A percentile compares a stretch with the other conserved stretches of the same genome.
These are phyloP conservation scores for Myriosclerotinia scirpicola DNA, from an alignment of 2,329 filamentous ascomycete genomes.

Conservation along the genomic window DNA sequence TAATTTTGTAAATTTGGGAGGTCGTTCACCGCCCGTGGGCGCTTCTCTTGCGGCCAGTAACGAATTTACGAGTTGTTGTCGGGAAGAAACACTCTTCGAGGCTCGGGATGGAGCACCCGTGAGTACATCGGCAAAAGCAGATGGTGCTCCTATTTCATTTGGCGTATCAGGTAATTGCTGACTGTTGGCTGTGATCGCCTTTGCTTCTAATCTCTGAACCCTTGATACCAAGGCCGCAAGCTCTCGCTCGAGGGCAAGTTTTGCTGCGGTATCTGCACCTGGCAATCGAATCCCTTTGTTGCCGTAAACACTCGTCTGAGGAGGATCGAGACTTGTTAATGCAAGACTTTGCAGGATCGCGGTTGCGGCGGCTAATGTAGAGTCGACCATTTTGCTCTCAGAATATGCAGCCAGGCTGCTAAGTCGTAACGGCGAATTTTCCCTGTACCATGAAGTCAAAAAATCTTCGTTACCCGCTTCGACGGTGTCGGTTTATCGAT, in stretches of 20 bases:
- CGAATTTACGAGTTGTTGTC: conserved; percentile 46
- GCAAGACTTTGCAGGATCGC: conserved; percentile 56
- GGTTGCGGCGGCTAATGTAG: conserved; percentile 54
- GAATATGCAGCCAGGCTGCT: conserved; percentile 35
- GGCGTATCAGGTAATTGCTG: conserved; percentile 75
- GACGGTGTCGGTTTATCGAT: conserved; percentile 18
- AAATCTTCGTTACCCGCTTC: conserved; percentile 3
- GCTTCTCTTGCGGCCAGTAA: conserved; percentile 38
- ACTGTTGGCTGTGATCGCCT: conserved; percentile 61
- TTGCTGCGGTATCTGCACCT: conserved; percentile 72
- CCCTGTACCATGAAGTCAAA: conserved; percentile 31
- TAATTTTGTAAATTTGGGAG: conserved; percentile 46
- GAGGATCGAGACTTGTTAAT: conserved; percentile 32
- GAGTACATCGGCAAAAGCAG: conserved; percentile 58
- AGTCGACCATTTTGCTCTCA: conserved; percentile 44
- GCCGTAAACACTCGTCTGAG: conserved; percentile 29
- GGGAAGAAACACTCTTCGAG: conserved; percentile 37
- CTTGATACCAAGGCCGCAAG: conserved; percentile 74
- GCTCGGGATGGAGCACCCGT: conserved; percentile 40
- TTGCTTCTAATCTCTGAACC: conserved; percentile 79
- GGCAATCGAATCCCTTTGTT: conserved; percentile 62
- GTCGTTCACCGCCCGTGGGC: conserved; percentile 35
- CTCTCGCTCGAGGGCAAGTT: conserved; percentile 78
- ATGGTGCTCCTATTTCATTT: conserved; percentile 69
- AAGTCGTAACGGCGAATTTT: conserved; percentile 21